These are phyloP conservation scores for Colletotrichum limetticola DNA, from an alignment of 2,329 filamentous ascomycete genomes.

Conservation along the genomic window DNA sequence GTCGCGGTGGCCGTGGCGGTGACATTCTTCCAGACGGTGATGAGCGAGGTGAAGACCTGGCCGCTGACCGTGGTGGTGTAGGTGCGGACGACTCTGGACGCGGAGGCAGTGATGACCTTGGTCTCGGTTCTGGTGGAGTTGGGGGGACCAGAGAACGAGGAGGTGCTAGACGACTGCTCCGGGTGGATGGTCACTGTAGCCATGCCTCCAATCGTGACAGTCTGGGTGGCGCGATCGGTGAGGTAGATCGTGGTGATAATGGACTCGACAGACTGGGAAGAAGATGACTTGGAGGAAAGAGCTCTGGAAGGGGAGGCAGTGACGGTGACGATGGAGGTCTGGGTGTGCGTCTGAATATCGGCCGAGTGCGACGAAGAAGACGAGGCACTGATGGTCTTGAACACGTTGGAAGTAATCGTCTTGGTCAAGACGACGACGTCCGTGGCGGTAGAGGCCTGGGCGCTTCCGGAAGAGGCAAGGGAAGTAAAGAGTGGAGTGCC, in stretches of 20 bases:
- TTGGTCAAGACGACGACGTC: slow-evolving; percentile 3
- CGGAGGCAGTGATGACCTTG: slow-evolving; percentile 43
- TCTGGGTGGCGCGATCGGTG: slow-evolving; percentile 31
- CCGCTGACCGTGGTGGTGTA: slow-evolving; percentile 40
- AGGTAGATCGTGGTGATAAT: slow-evolving; percentile 28
- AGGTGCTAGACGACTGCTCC: slow-evolving; percentile 14
- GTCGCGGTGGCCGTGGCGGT: slow-evolving; percentile 43
- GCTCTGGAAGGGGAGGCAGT: neutral
- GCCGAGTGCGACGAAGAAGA: neutral
- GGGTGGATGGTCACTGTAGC: slow-evolving; percentile 19
- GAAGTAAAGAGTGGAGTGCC: neutral
- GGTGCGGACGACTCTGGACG: slow-evolving; percentile 38
- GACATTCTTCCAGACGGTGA: slow-evolving; percentile 36
- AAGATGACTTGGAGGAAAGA: neutral
- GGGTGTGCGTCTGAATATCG: neutral
- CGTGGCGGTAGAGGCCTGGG: neutral
- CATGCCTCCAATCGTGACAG: slow-evolving; percentile 24
- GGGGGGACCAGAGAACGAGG: slow-evolving; percentile 14
- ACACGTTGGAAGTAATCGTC: slow-evolving; percentile 18
- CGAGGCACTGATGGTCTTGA: slow-evolving; percentile 12
- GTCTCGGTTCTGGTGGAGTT: slow-evolving; percentile 38
- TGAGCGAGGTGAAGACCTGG: slow-evolving; percentile 20
- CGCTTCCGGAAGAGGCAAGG: neutral
- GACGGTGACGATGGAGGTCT: slow-evolving; percentile 2
- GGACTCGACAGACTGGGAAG: neutral